These are phyloP conservation scores for Chaetomiaceae sp. DNA, from an alignment of 2,329 filamentous ascomycete species.

Conservation along the genomic window DNA sequence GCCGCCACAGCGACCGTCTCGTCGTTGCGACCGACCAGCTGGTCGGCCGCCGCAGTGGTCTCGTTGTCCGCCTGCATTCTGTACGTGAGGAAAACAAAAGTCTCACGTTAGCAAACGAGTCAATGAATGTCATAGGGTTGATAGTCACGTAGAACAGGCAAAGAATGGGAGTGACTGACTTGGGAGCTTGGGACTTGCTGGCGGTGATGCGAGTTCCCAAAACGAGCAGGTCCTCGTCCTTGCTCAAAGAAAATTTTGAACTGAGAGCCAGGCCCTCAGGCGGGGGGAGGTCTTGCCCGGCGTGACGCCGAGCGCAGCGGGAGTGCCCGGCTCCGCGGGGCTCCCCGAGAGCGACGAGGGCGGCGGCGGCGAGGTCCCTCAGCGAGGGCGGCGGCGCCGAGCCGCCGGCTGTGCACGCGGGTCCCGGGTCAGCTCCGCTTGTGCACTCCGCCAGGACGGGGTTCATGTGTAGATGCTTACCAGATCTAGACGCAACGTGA, in stretches of 20 bases:
- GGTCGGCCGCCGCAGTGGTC: neutral
- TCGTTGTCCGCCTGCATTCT: neutral
- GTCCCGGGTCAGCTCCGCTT: too few relatives aligned
- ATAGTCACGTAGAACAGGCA: neutral
- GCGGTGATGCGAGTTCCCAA: neutral
- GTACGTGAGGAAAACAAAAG: neutral
- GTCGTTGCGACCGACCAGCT: neutral
- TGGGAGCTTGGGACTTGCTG: neutral
- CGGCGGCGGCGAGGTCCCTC: too few relatives aligned
- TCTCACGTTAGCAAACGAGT: neutral
- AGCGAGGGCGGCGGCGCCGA: too few relatives aligned
- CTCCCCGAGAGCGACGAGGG: too few relatives aligned
- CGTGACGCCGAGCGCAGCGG: too few relatives aligned
- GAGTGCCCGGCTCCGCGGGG: too few relatives aligned
- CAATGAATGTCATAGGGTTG: neutral
- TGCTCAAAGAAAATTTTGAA: neutral
- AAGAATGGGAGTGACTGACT: neutral
- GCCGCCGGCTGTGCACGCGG: too few relatives aligned
- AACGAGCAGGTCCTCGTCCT: neutral
- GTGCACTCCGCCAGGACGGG: too few relatives aligned
- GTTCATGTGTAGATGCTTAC: too few relatives aligned
- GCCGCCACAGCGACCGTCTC: neutral
- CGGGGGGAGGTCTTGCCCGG: neutral
- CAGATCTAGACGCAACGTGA: too few relatives aligned
- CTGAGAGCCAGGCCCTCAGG: neutral